Evolutionary conservation across 441 rosid species (phyloP).

Genomic region (Jatropha podagrica): DNA sequence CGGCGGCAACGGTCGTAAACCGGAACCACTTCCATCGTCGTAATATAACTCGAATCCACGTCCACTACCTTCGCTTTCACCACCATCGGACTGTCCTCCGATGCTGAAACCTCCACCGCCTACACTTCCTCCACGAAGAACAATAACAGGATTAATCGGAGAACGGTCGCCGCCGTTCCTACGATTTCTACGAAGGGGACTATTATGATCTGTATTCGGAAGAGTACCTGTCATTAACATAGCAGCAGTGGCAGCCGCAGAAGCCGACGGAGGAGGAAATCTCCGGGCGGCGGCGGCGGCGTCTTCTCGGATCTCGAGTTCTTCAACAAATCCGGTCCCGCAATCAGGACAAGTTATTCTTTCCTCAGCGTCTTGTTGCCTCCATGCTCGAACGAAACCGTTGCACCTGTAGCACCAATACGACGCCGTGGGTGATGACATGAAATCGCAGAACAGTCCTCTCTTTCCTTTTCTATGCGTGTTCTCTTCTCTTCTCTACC

Average conservation of each 20-base stretch:
- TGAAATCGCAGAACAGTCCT: conserved; percentile 8
- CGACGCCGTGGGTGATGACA: conserved; percentile 54
- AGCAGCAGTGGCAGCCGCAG: conserved; percentile 25
- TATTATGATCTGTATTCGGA: conserved; percentile 19
- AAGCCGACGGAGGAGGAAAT: conserved; percentile 29
- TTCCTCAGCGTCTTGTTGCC: conserved; percentile 24
- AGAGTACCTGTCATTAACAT: conserved; percentile 39
- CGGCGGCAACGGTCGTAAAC: conserved; percentile 70
- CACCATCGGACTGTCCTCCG: conserved; percentile 6
- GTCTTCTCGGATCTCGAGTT: conserved; percentile 46
- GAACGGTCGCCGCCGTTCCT: conserved; percentile 53
- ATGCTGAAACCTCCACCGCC: conserved; percentile 9
- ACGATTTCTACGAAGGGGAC: conserved; percentile 38
- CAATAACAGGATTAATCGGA: conserved; percentile 78
- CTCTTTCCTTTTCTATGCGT: not conserved
- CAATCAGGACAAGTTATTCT: conserved; percentile 70
- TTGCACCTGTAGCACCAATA: conserved; percentile 86
- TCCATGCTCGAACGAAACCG: conserved; percentile 61
- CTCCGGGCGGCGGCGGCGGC: conserved; percentile 28
- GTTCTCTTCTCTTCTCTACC: not conserved
- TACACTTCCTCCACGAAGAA: conserved; percentile 55
- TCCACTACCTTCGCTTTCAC: conserved; percentile 32
- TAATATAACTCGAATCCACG: conserved; percentile 70
- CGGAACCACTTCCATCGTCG: conserved; percentile 79
- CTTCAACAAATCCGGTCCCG: conserved; percentile 79